A percentile compares a stretch with the other conserved stretches of the same genome.
These are phyloP conservation scores for Tetrahymena thermophila DNA, from an alignment of 73 alveolate species.

Conservation along the genomic window DNA sequence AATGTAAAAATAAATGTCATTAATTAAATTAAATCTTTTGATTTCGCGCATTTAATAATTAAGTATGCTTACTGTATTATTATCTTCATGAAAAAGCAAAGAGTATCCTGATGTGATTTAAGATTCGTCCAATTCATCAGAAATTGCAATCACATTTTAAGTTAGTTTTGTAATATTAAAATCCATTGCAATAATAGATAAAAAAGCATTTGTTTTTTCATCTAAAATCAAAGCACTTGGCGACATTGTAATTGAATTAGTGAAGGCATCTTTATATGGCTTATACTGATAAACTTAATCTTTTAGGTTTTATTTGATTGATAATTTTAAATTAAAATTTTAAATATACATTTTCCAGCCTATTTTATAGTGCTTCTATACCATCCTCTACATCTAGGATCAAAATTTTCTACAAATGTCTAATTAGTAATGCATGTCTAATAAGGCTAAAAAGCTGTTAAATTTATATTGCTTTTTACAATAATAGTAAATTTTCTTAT, in stretches of 20 bases:
- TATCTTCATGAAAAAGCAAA: not conserved
- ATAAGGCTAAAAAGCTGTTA: not conserved
- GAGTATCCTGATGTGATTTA: not conserved
- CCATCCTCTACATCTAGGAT: not conserved
- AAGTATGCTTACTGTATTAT: not conserved
- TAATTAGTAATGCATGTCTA: not conserved
- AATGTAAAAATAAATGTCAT: no score
- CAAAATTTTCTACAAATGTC: not conserved
- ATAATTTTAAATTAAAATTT: not conserved
- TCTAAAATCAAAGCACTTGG: not conserved
- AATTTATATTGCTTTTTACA: not conserved
- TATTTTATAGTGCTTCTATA: not conserved
- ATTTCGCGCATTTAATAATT: no score
- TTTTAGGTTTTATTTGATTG: not conserved
- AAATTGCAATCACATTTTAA: not conserved
- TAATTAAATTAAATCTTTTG: no score
- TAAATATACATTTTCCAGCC: not conserved
- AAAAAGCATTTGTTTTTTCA: not conserved
- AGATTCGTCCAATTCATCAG: not conserved
- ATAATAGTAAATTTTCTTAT: no score
- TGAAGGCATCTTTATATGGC: not conserved
- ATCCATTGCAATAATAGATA: not conserved
- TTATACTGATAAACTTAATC: not conserved
- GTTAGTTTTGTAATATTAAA: not conserved
- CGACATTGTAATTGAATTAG: not conserved